phyloP scores from a whole-genome alignment of 75 land plant species.

The Cryptomeria japonica region DNA sequence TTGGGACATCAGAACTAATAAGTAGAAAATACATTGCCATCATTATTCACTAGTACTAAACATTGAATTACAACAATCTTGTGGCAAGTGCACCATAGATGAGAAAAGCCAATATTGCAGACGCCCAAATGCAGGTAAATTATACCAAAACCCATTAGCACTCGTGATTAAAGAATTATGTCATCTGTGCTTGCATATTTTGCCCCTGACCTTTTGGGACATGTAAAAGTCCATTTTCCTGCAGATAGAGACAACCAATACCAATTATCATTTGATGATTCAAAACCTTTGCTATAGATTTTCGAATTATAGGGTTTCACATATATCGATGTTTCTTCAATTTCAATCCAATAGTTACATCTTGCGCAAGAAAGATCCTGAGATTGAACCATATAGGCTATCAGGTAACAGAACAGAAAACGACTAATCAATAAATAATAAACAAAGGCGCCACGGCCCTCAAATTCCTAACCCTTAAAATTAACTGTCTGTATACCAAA shows the following conservation, averaged over 20 bases:
- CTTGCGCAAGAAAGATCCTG: background rate
- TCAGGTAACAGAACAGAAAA: background rate
- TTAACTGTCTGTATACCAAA: constrained; percentile 53
- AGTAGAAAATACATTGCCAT: background rate
- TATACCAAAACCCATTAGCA: background rate
- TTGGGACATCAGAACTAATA: background rate
- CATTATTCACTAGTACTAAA: background rate
- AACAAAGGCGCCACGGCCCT: too few species aligned
- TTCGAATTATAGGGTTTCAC: background rate
- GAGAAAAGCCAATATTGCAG: background rate
- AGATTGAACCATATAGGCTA: background rate
- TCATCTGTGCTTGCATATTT: constrained; percentile 95
- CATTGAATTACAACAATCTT: background rate
- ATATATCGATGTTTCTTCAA: background rate
- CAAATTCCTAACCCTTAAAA: constrained; percentile 70
- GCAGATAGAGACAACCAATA: background rate
- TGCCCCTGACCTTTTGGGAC: constrained; percentile 92
- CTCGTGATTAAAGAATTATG: background rate
- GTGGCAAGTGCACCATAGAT: background rate
- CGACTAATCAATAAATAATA: background rate
- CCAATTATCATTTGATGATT: background rate
- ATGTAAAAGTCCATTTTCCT: constrained; percentile 91
- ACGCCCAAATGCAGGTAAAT: background rate
- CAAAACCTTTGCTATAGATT: background rate
- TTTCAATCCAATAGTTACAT: background rate